These are phyloP conservation scores for Aspergillus sclerotiicarbonarius DNA, from an alignment of 495 filamentous ascomycete species.

Conservation along the genomic window DNA sequence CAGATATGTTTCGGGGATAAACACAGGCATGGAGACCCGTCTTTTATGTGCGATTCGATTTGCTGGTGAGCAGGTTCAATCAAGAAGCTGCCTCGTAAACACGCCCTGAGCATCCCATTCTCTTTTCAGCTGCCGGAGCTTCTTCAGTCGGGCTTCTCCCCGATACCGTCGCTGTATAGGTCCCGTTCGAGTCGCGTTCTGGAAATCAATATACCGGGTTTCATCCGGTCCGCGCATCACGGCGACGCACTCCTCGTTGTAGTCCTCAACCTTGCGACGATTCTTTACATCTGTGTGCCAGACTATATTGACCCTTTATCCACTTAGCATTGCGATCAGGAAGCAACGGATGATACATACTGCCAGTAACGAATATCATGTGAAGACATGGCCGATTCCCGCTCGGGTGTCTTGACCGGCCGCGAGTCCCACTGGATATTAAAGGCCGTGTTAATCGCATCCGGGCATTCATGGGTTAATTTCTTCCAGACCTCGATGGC, in stretches of 20 bases:
- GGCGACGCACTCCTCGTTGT: not conserved
- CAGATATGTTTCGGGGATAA: too few relatives aligned
- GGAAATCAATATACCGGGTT: not conserved
- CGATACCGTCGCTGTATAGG: not conserved
- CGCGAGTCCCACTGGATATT: not conserved
- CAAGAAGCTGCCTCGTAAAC: not conserved
- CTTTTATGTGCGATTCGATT: too few relatives aligned
- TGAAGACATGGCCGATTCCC: not conserved
- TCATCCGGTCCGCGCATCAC: not conserved
- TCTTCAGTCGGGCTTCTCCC: not conserved
- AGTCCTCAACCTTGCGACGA: not conserved
- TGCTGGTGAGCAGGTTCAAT: not conserved
- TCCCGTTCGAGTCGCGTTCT: not conserved
- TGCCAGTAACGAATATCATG: constrained; percentile 5
- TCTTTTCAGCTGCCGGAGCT: not conserved
- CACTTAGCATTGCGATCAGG: not conserved
- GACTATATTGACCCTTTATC: not conserved
- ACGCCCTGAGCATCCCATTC: not conserved
- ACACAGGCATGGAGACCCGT: too few relatives aligned
- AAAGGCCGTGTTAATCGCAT: not conserved
- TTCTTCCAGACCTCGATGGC: not conserved
- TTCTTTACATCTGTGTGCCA: not conserved
- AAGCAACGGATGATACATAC: not conserved
- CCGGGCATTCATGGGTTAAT: not conserved
- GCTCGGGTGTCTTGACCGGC: not conserved